A percentile compares a stretch with the other conserved stretches of the same genome.
phyloP scores from a whole-genome alignment of 768 basidiomycete genomes.

The Rhodotorula diobovata region DNA sequence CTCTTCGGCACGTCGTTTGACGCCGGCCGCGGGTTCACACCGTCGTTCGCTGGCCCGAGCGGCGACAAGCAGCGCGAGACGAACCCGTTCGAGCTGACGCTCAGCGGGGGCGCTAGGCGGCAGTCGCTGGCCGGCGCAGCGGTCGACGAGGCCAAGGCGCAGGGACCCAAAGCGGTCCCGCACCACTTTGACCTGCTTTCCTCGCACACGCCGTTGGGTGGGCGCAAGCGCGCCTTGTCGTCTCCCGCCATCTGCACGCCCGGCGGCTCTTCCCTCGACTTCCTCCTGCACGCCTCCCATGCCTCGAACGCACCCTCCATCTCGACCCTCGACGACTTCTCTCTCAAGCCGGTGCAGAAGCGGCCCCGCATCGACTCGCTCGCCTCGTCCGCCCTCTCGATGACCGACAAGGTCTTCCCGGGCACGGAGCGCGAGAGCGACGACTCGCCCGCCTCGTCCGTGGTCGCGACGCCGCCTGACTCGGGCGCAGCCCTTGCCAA shows the following conservation, averaged over 20 bases:
- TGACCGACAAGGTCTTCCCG: constrained; percentile 6
- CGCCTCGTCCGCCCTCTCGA: not conserved
- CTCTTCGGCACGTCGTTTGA: constrained; percentile 15
- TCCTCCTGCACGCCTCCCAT: not conserved
- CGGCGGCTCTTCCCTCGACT: constrained; percentile 10
- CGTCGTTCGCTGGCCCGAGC: constrained; percentile 1
- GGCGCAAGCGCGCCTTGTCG: constrained; percentile 34
- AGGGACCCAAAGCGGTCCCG: not conserved
- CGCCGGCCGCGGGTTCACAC: constrained; percentile 19
- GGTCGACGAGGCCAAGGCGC: not conserved
- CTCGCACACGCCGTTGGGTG: not conserved
- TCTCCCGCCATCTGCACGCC: constrained; percentile 27
- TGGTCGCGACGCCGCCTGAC: constrained; percentile 21
- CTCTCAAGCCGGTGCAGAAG: constrained; percentile 14
- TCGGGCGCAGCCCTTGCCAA: not conserved
- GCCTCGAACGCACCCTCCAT: not conserved
- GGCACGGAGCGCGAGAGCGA: constrained; percentile 2
- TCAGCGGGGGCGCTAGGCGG: constrained; percentile 4
- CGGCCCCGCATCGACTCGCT: constrained; percentile 19
- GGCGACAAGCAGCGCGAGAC: not conserved
- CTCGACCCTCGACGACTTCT: not conserved
- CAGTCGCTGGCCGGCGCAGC: not conserved
- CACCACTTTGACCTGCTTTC: constrained; percentile 9
- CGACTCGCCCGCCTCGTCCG: constrained; percentile 31
- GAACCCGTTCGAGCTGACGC: constrained; percentile 35